Evolutionary conservation across 495 filamentous ascomycete species (phyloP).

Genomic region (Penicillium odoratum): DNA sequence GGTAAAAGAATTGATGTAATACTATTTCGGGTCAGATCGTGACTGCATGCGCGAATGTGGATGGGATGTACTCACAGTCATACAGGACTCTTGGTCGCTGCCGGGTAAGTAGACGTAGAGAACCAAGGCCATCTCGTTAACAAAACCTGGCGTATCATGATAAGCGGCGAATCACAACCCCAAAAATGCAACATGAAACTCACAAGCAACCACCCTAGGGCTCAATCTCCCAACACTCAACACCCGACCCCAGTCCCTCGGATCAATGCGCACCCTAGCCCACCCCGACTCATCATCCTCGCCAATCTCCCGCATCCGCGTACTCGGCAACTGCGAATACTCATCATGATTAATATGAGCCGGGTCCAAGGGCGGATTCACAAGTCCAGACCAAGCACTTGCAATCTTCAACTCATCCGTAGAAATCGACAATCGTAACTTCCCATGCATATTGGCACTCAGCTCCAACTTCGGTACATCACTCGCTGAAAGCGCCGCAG

Average conservation of each 20-base stretch:
- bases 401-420: slow-evolving; percentile 82
- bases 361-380: slow-evolving; percentile 82
- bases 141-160: slow-evolving; percentile 47
- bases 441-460: slow-evolving; percentile 89
- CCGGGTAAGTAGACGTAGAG: slow-evolving; percentile 88
- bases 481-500: slow-evolving; percentile 24
- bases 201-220: slow-evolving; percentile 87
- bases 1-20: slow-evolving; percentile 59
- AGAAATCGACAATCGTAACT: slow-evolving; percentile 67
- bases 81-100: slow-evolving; percentile 70
- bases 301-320: slow-evolving; percentile 57
- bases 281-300: slow-evolving; percentile 65
- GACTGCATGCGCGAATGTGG: no score
- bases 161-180: neutral
- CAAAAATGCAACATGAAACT: slow-evolving; percentile 21
- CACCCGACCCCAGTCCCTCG: slow-evolving; percentile 86
- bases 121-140: slow-evolving; percentile 79
- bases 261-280: slow-evolving; percentile 86
- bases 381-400: slow-evolving; percentile 76
- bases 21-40: slow-evolving; percentile 37
- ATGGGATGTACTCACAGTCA: slow-evolving; percentile 60
- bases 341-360: slow-evolving; percentile 62
- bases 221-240: slow-evolving; percentile 85
- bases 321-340: slow-evolving; percentile 70
- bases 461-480: slow-evolving; percentile 69